Percentiles rank a stretch among this genome's conserved stretches.
Evolutionary conservation across 768 basidiomycete genomes (phyloP).

Genomic region (Macrolepiota albuminosa): DNA sequence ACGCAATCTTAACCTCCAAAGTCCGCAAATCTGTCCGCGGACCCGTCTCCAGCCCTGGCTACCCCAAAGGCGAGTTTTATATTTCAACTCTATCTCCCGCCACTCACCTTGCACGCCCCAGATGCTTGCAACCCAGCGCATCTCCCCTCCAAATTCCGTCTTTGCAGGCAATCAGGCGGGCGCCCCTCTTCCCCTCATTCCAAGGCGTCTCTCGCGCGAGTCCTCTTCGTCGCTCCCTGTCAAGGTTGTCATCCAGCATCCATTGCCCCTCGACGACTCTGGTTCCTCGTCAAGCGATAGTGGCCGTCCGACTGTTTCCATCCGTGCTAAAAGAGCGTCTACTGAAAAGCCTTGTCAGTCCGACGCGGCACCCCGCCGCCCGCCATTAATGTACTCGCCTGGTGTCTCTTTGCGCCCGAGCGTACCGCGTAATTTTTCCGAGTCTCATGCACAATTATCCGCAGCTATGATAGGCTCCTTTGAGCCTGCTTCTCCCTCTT

Average conservation of each 20-base stretch:
- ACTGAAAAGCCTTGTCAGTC: neutral
- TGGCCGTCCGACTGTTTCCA: constrained; percentile 8
- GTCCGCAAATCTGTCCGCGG: constrained; percentile 9
- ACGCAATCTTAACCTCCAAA: neutral
- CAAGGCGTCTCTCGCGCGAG: constrained; percentile 41
- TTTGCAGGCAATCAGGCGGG: constrained; percentile 43
- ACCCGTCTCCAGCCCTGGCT: constrained; percentile 3
- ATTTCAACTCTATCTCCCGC: neutral
- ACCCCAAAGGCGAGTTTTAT: constrained; percentile 3
- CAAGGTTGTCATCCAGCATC: constrained; percentile 23
- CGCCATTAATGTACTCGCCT: constrained; percentile 34
- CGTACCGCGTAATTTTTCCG: constrained; percentile 25
- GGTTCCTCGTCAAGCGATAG: constrained; percentile 21
- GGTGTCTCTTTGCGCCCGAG: constrained; percentile 32
- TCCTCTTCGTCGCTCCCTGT: constrained; percentile 18
- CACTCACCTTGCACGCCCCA: constrained; percentile 8
- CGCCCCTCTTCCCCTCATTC: constrained; percentile 57
- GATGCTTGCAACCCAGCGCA: constrained; percentile 45
- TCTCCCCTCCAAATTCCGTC: constrained; percentile 28
- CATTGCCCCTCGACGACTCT: constrained; percentile 17
- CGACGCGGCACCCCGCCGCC: neutral
- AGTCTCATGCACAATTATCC: constrained; percentile 24
- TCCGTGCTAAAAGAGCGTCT: constrained; percentile 6
- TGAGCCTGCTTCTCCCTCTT: constrained; percentile 17
- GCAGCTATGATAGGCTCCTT: neutral